phyloP scores from a whole-genome alignment of 2,329 filamentous ascomycete genomes.

The Gyromitra esculenta region DNA sequence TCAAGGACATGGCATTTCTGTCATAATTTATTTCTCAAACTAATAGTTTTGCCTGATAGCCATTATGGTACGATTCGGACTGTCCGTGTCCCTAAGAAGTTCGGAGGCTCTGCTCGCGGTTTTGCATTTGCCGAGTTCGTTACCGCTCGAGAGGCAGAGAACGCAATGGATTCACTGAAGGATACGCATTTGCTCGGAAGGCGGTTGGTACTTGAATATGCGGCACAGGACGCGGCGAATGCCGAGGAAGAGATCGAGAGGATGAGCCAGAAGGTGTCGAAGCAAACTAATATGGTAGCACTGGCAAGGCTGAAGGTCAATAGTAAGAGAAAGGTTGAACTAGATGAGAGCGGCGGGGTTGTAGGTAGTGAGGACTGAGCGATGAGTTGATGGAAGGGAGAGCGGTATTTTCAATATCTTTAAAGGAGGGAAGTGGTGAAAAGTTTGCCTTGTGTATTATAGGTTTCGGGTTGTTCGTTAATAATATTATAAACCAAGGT shows the following conservation, averaged over 20 bases:
- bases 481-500: background rate
- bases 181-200: slow-evolving; percentile 94
- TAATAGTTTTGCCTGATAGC: slow-evolving; percentile 60
- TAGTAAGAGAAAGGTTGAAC: slow-evolving; percentile 82
- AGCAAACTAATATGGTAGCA: slow-evolving; percentile 89
- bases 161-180: slow-evolving; percentile 87
- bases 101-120: slow-evolving; percentile 85
- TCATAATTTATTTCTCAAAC: background rate
- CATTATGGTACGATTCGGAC: slow-evolving; percentile 92
- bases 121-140: slow-evolving; percentile 98
- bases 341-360: slow-evolving; percentile 74
- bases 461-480: background rate
- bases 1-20: background rate
- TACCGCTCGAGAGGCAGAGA: slow-evolving; percentile 86
- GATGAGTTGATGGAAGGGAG: background rate
- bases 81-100: slow-evolving; percentile 93
- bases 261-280: slow-evolving; percentile 95
- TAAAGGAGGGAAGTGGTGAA: background rate
- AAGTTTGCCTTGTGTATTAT: background rate
- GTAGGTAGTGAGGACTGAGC: slow-evolving; percentile 60
- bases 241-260: slow-evolving; percentile 95
- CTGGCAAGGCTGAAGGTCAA: slow-evolving; percentile 85
- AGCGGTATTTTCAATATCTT: background rate
- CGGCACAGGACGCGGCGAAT: slow-evolving; percentile 85
- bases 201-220: slow-evolving; percentile 89